phyloP scores from a whole-genome alignment of 83 land plant genomes.

The Picea abies region DNA sequence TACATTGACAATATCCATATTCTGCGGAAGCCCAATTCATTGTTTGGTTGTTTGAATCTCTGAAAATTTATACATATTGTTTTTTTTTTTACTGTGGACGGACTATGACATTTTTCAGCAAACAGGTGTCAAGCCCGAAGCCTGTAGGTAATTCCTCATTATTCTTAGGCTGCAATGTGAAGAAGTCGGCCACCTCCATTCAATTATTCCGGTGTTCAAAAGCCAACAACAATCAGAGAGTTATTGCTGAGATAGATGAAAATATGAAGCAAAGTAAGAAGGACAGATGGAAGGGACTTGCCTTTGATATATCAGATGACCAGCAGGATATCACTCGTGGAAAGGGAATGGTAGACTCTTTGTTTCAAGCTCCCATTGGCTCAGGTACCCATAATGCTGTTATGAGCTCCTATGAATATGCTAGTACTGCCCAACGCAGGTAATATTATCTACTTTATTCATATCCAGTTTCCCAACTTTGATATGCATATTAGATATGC shows the following conservation, averaged over 20 bases:
- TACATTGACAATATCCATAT: background rate
- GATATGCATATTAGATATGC: too few relatives aligned
- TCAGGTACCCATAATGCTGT: slow-evolving; percentile 83
- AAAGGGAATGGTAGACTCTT: slow-evolving; percentile 91
- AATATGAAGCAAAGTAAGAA: slow-evolving; percentile 43
- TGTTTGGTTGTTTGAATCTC: background rate
- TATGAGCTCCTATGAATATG: slow-evolving; percentile 87
- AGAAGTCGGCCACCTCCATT: slow-evolving; percentile 7
- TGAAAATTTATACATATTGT: too few relatives aligned
- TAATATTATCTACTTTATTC: slow-evolving; percentile 3
- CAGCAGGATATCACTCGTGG: slow-evolving; percentile 97
- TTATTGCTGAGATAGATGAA: slow-evolving; percentile 55
- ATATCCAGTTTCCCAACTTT: too few relatives aligned
- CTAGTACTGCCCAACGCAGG: slow-evolving; percentile 86
- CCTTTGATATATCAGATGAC: slow-evolving; percentile 84
- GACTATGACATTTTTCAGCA: slow-evolving; percentile 14
- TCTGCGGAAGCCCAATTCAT: background rate
- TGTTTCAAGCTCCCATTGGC: slow-evolving; percentile 88
- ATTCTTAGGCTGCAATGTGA: slow-evolving; percentile 28
- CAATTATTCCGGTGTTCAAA: slow-evolving; percentile 5
- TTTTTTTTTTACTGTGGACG: background rate
- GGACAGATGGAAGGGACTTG: slow-evolving; percentile 89
- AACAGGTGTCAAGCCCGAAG: slow-evolving; percentile 19
- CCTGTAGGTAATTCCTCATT: slow-evolving; percentile 28
- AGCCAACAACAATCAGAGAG: slow-evolving; percentile 32